Evolutionary conservation across 805 yeast genomes (phyloP).

Genomic region (Saturnispora silvae): DNA sequence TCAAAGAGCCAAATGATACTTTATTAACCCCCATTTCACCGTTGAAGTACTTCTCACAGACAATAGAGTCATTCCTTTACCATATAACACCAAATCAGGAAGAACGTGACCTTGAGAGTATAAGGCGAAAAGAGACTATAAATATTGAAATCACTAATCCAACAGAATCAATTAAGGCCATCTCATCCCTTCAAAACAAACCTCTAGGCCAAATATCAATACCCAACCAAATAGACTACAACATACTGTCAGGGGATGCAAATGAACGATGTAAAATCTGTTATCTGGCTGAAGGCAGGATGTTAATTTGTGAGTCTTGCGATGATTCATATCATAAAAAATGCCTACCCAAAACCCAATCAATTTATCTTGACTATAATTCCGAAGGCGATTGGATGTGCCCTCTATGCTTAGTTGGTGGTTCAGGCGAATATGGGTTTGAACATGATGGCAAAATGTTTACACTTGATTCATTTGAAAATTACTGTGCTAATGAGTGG

Average conservation of each 20-base stretch:
- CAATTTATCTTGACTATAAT: constrained; percentile 25
- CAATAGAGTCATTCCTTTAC: constrained; percentile 1
- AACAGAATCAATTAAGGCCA: too few species aligned
- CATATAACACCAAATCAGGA: neutral
- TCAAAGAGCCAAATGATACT: constrained; percentile 2
- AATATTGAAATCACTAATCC: neutral
- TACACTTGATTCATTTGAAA: constrained; percentile 42
- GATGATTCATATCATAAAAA: constrained; percentile 54
- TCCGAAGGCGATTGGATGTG: constrained; percentile 62
- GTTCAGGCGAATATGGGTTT: constrained; percentile 53
- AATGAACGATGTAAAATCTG: constrained; percentile 31
- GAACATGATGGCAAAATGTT: constrained; percentile 53
- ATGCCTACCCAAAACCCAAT: constrained; percentile 33
- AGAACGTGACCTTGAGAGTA: neutral
- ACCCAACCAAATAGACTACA: too few species aligned
- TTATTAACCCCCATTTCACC: neutral
- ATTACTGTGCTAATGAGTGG: constrained; percentile 19
- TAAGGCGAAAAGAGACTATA: neutral
- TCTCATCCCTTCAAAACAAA: too few species aligned
- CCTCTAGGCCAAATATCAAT: too few species aligned
- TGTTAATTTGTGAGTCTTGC: constrained; percentile 61
- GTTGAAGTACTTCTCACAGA: neutral
- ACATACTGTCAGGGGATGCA: constrained; percentile 9
- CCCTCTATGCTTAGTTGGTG: constrained; percentile 69
- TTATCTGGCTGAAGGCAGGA: constrained; percentile 33